These are phyloP conservation scores for Oidiodendron maius DNA, from an alignment of 495 filamentous ascomycete genomes.

Conservation along the genomic window DNA sequence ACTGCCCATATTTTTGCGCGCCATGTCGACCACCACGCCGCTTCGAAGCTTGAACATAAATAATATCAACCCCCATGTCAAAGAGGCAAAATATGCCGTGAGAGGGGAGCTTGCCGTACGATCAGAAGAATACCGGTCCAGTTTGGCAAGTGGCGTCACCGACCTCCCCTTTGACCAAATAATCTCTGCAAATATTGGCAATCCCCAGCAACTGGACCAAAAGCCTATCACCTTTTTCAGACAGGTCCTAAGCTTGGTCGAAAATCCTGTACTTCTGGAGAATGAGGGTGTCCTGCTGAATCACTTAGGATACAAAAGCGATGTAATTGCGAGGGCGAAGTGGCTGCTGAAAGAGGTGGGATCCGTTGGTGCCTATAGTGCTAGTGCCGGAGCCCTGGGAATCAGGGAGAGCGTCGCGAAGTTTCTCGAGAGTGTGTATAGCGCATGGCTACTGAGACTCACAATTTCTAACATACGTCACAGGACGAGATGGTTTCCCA, in stretches of 20 bases:
- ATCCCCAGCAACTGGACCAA: slow-evolving; percentile 97
- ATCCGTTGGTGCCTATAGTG: slow-evolving; percentile 93
- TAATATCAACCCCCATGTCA: slow-evolving; percentile 88
- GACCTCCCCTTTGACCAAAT: slow-evolving; percentile 82
- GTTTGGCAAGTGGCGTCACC: slow-evolving; percentile 45
- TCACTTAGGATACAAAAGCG: slow-evolving; percentile 73
- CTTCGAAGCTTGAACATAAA: slow-evolving; percentile 63
- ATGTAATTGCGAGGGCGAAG: slow-evolving; percentile 80
- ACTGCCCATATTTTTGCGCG: slow-evolving; percentile 25
- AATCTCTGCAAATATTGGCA: slow-evolving; percentile 97
- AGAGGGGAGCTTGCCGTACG: slow-evolving; percentile 89
- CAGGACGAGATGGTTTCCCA: slow-evolving; percentile 79
- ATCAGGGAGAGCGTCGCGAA: slow-evolving; percentile 85
- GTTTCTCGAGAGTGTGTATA: slow-evolving; percentile 72
- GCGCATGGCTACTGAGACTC: background rate
- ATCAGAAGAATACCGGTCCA: slow-evolving; percentile 80
- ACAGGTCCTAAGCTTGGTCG: slow-evolving; percentile 89
- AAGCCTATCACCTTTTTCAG: slow-evolving; percentile 99
- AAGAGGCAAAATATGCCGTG: slow-evolving; percentile 88
- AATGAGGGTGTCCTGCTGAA: slow-evolving; percentile 63
- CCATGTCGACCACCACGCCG: slow-evolving; percentile 49
- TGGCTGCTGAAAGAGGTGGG: slow-evolving; percentile 74
- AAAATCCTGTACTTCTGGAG: slow-evolving; percentile 80
- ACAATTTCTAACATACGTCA: slow-evolving; percentile 4
- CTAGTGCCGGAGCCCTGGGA: slow-evolving; percentile 78